Evolutionary conservation across 2,329 filamentous ascomycete genomes (phyloP).

Genomic region (Apiospora arundinis): DNA sequence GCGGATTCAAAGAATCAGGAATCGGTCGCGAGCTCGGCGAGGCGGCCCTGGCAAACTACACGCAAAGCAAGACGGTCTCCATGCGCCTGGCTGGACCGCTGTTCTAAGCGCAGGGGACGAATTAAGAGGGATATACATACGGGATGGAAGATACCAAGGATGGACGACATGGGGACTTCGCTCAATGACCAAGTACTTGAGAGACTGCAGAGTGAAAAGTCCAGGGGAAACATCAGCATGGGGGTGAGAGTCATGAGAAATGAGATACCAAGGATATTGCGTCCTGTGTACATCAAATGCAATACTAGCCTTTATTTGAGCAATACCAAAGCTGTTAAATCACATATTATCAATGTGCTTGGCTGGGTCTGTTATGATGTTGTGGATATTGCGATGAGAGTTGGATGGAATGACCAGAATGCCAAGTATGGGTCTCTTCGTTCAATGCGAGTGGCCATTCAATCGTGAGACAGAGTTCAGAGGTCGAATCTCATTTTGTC

Average conservation of each 20-base stretch:
- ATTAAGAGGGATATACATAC: neutral
- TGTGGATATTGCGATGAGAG: too few species aligned
- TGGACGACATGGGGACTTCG: neutral
- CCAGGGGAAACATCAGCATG: neutral
- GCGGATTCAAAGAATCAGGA: conserved; percentile 80
- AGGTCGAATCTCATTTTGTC: too few species aligned
- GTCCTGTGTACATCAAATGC: conserved; percentile 2
- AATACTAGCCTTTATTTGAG: neutral
- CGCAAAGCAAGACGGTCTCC: conserved; percentile 70
- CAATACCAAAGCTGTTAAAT: neutral
- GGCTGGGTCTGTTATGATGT: neutral
- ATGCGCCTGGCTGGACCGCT: conserved; percentile 57
- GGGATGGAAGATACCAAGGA: neutral
- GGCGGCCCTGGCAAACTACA: conserved; percentile 71
- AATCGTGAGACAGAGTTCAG: too few species aligned
- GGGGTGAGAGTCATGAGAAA: neutral
- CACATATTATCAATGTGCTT: neutral
- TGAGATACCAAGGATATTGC: neutral
- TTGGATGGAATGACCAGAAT: too few species aligned
- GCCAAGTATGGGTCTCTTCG: too few species aligned
- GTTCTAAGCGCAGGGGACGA: conserved; percentile 28
- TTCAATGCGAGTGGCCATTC: too few species aligned
- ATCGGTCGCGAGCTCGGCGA: conserved; percentile 79
- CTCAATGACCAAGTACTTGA: neutral
- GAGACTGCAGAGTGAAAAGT: neutral